Base-by-base conservation (phyloP, 176 grass and related monocot genomes). In the bread wheat (Triticum aestivum) region DNA sequence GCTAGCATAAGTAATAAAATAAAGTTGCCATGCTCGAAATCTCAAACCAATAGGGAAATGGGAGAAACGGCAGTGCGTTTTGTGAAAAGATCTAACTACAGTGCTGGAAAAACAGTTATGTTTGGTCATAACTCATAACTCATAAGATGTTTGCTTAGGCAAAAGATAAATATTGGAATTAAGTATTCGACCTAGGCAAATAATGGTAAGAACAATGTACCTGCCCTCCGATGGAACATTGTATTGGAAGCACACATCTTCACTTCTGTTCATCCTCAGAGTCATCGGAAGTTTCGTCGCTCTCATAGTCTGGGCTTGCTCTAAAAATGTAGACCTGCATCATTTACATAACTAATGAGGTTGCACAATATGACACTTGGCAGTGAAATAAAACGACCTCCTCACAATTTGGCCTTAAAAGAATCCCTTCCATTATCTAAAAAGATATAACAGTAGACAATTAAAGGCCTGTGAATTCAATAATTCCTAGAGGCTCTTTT, bases 251-350 rank as follows among this genome's bases (percentile, higher is more conserved):
- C 14, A 24, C 26, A 27, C 11, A 76, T 9, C 62, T 27, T 18
- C 76, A 74, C 51, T 54, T 54, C 51, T 54, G 5, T 54, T 54
- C 51, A 54, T 54, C 44, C 44, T 47, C 51, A 18, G 85, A 69
- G 44, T 27, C 56, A 6, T 54, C 51, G 2, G 51, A 54, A 54
- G 51, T 54, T 18, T 54, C 4, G 15, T 54, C 15, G 15, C 51
- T 73, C 37, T 87, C 82, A 59, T 93, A 26, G 61, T 93, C 94
- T 39, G 89, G 86, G 34, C 85, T 93, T 58, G 81, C 90, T 67
- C 92, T 88, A 27, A 93, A 82, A 87, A 97, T 97, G 75, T 93
- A 94, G 69, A 94, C 87, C 90, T 94, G 82, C 26, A 88, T 18
- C 59, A 81, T 85, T 85, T 17, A 21, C 41, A 59, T 41, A 74